Percentiles rank a stretch among this genome's conserved stretches.
These are phyloP conservation scores for Ceratocystis cubensis DNA, from an alignment of 2,329 filamentous ascomycete genomes.

Conservation along the genomic window DNA sequence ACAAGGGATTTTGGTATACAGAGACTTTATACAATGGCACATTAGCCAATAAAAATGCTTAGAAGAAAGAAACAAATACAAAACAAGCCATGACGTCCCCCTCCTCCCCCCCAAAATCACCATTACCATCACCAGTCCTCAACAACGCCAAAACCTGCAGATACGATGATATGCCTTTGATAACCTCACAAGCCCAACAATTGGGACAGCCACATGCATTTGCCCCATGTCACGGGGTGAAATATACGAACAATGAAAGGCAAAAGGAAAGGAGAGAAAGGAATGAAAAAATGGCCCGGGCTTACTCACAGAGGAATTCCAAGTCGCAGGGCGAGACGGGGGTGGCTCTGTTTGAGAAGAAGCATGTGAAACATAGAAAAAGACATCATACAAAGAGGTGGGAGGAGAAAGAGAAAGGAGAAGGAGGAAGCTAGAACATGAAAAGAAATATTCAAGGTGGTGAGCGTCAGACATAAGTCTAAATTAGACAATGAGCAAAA, in stretches of 20 bases:
- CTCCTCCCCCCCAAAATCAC: no score
- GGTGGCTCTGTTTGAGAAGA: background rate
- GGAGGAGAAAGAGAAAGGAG: conserved; percentile 2
- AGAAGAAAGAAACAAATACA: background rate
- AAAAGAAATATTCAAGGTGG: conserved; percentile 1
- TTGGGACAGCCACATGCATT: background rate
- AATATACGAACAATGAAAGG: background rate
- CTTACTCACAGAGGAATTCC: background rate
- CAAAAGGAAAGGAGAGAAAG: background rate
- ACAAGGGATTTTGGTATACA: background rate
- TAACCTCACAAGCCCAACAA: background rate
- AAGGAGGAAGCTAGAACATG: background rate
- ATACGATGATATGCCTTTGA: background rate
- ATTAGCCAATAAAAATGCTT: background rate
- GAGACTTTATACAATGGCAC: background rate
- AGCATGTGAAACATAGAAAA: conserved; percentile 3
- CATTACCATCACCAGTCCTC: background rate
- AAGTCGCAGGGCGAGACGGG: background rate
- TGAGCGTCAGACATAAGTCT: background rate
- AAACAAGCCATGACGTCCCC: background rate
- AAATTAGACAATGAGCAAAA: conserved; percentile 4
- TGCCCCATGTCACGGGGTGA: background rate
- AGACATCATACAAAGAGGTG: conserved; percentile 7
- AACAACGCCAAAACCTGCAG: background rate
- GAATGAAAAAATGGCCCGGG: background rate